Percentiles rank a stretch among this genome's conserved stretches.
phyloP scores from a whole-genome alignment of 2,329 filamentous ascomycete species.

The Cucurbitaria berberidis region DNA sequence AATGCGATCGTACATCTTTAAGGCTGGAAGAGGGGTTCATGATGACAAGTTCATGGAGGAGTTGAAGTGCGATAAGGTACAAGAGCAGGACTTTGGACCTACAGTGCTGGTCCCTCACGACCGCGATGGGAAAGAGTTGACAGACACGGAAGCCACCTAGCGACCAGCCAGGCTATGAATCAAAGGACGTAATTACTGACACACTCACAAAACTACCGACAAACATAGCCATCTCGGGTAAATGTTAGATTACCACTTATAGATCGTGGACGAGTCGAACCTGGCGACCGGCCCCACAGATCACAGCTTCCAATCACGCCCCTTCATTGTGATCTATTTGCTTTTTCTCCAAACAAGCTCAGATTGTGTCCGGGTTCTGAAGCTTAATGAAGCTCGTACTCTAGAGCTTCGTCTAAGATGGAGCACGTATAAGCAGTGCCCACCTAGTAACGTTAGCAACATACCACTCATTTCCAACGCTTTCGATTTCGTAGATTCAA shows the following conservation, averaged over 20 bases:
- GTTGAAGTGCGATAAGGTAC: constrained; percentile 4
- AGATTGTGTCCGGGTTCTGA: background rate
- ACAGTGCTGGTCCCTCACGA: constrained; percentile 18
- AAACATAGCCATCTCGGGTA: background rate
- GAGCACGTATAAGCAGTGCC: background rate
- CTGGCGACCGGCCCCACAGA: background rate
- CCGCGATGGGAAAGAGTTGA: background rate
- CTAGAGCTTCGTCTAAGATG: too few species aligned
- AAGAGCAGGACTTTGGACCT: constrained; percentile 21
- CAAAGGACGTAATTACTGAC: background rate
- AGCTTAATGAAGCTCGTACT: background rate
- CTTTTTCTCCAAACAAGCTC: background rate
- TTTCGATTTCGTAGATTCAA: constrained; percentile 1
- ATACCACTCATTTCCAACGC: background rate
- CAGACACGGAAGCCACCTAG: background rate
- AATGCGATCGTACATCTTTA: too few species aligned
- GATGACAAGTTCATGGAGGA: too few species aligned
- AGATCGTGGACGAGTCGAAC: background rate
- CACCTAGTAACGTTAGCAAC: background rate
- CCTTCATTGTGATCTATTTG: background rate
- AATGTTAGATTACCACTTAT: constrained; percentile 1
- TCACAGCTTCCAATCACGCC: background rate
- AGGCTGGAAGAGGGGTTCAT: too few species aligned
- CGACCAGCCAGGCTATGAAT: background rate
- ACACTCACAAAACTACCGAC: background rate